Base-by-base conservation (phyloP, 805 yeast genomes). In the Komagataella kurtzmanii region DNA sequence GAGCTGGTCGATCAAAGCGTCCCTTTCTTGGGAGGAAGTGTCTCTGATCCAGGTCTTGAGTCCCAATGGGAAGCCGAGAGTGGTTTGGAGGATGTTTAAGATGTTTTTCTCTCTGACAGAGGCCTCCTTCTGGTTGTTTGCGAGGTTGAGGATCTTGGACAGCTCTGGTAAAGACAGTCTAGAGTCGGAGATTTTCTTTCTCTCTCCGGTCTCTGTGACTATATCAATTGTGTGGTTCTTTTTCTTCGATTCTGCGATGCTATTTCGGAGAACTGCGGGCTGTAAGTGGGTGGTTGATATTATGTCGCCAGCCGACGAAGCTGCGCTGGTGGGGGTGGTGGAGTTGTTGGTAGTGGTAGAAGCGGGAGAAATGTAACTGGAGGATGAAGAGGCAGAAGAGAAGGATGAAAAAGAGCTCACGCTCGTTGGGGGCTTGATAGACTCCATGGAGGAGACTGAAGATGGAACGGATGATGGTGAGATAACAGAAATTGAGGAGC, bases 11-110 rank as follows among this genome's bases (percentile, higher is more conserved):
- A 85, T 66, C 47, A 81, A 65, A 4, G 64, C 58, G 8, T 63
- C 63, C 46, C 96, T 71, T 55, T 76, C 75, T 3, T 64, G 66
- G 50, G 72, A 74, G 1, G 76, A 71, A 0, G 93, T 85, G 59
- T 85, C 96, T 55, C 95, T 73, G 46, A 86, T 81, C 96, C 96
- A 88, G 0, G 95, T 85, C 59, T 79, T 78, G 55, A 79, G 76
- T 4, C 96, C 96, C 24, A 88, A 63, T 24, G 83, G 80, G 65
- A 86, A 88, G 3, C 84, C 81, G 51, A 87, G 72, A 17, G 76
- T 79, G 46, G 74, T 69, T 46, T 72, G 75, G 54, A 83, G 74
- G 45, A 81, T 71, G 47, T 71, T 68, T 40, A 83, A 59, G 17
- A 83, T 72, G 47, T 71, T 71, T 43, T 70, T 65, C 58, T 83